Percentiles rank a stretch among this genome's conserved stretches.
phyloP scores from a whole-genome alignment of 345 rosid genomes.

The Capsella bursapastoris region DNA sequence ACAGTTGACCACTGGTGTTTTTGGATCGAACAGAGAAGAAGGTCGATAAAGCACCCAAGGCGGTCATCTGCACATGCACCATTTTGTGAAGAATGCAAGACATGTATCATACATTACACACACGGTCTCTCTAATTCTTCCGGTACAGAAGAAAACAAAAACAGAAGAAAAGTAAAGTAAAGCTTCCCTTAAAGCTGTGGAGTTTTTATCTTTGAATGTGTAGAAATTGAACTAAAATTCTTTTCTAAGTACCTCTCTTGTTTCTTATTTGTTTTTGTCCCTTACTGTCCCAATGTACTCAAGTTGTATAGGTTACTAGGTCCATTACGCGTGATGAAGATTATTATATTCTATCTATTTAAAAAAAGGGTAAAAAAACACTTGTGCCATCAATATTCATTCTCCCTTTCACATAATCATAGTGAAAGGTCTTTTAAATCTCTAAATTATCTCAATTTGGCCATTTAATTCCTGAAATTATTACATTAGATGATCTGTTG shows the following conservation, averaged over 20 bases:
- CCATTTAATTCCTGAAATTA: no score
- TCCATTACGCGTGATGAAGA: conserved; percentile 22
- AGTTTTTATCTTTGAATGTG: conserved; percentile 40
- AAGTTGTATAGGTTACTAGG: conserved; percentile 32
- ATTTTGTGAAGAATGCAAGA: conserved; percentile 60
- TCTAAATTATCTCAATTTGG: no score
- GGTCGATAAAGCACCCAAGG: conserved; percentile 71
- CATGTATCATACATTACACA: conserved; percentile 36
- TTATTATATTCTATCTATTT: conserved; percentile 11
- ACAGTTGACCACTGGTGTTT: conserved; percentile 21
- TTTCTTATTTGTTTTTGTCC: conserved; percentile 32
- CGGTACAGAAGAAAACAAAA: conserved; percentile 49
- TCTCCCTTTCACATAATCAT: background rate
- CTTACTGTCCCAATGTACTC: conserved; percentile 11
- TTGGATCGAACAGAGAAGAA: conserved; percentile 75
- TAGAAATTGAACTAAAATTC: conserved; percentile 39
- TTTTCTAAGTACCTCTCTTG: conserved; percentile 36
- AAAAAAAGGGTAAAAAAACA: background rate
- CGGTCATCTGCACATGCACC: conserved; percentile 81
- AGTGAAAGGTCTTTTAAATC: no score
- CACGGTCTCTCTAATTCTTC: conserved; percentile 43
- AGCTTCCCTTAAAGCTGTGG: conserved; percentile 40
- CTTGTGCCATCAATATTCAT: background rate
- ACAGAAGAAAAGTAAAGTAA: conserved; percentile 16
- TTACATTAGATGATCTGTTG: background rate